A percentile compares a stretch with the other conserved stretches of the same genome.
Evolutionary conservation across 345 rosid genomes (phyloP).

Genomic region (Camelina neglecta): DNA sequence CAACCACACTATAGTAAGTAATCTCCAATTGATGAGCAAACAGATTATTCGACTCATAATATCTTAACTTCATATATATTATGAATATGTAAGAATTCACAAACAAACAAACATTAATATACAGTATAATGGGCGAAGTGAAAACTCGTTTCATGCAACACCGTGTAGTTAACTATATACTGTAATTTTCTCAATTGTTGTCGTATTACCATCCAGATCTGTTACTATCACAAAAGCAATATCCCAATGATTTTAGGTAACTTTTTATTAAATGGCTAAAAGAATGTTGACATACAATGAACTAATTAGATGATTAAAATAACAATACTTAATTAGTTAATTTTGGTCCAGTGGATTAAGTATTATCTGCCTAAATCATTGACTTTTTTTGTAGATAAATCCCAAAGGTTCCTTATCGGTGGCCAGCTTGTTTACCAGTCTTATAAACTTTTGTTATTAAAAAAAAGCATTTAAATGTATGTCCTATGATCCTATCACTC

Average conservation of each 20-base stretch:
- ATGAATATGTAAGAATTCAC: neutral
- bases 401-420: constrained; percentile 31
- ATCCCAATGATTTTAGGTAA: neutral
- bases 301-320: constrained; percentile 4
- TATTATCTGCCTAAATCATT: constrained; percentile 31
- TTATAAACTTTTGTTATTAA: neutral
- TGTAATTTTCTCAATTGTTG: neutral
- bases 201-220: neutral
- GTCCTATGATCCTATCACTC: constrained; percentile 15
- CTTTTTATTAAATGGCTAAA: neutral
- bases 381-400: constrained; percentile 41
- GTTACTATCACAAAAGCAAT: neutral
- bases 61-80: neutral
- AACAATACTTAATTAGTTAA: neutral
- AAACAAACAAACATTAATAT: neutral
- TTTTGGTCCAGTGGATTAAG: constrained; percentile 4
- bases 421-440: constrained; percentile 44
- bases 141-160: neutral
- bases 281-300: constrained; percentile 18
- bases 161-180: neutral
- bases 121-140: neutral
- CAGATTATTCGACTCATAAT: neutral
- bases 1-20: constrained; percentile 8
- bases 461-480: neutral
- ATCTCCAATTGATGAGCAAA: neutral